Conservation (phyloP, 2,329 filamentous ascomycete genomes). For the Ciborinia camelliae region DNA sequence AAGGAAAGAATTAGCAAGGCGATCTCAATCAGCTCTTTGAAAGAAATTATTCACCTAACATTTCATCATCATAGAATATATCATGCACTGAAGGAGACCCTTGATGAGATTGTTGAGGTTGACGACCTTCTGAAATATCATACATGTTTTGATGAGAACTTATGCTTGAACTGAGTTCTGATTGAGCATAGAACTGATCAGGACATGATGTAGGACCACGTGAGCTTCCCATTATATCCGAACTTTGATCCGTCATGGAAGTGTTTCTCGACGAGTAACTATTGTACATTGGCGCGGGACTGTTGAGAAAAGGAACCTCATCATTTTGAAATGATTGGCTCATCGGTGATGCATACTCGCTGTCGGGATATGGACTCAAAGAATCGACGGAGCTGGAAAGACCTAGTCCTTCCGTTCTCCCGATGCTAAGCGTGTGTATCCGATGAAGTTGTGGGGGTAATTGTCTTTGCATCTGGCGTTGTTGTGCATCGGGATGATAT, state of each 20-base stretch:
- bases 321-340: conserved; percentile 53
- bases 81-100: conserved; percentile 33
- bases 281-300: conserved; percentile 56
- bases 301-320: conserved; percentile 54
- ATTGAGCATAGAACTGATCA: conserved; percentile 58
- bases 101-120: conserved; percentile 34
- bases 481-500: conserved; percentile 28
- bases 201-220: conserved; percentile 58
- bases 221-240: conserved; percentile 54
- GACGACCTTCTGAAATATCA: conserved; percentile 41
- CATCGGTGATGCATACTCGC: conserved; percentile 54
- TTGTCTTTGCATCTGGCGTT: conserved; percentile 32
- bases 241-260: conserved; percentile 52
- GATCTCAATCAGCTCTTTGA: neutral
- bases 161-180: conserved; percentile 58
- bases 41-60: conserved; percentile 38
- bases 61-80: conserved; percentile 40
- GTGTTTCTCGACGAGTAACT: conserved; percentile 47
- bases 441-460: conserved; percentile 50
- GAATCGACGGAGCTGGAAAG: conserved; percentile 45
- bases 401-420: conserved; percentile 31
- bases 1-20: conserved; percentile 23
- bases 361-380: conserved; percentile 50
- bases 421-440: conserved; percentile 46
- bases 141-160: conserved; percentile 57